A percentile compares a stretch with the other conserved stretches of the same genome.
Conservation (phyloP, 495 filamentous ascomycete genomes). For the Tuber brumale region DNA sequence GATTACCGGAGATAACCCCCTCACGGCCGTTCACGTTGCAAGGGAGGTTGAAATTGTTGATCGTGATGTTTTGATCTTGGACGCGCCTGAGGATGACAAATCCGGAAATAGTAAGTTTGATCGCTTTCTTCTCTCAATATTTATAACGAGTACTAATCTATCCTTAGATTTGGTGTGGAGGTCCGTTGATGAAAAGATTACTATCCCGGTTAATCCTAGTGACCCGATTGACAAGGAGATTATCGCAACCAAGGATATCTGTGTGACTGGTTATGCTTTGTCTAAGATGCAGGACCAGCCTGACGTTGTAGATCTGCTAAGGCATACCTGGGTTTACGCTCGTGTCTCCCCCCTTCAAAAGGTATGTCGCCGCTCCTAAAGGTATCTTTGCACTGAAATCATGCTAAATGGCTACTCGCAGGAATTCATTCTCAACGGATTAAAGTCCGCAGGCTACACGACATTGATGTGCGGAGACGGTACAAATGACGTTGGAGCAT, state of each 20-base stretch:
- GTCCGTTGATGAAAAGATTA: conserved; percentile 84
- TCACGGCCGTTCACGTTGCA: conserved; percentile 94
- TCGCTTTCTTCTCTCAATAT: not conserved
- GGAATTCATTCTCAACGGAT: conserved; percentile 79
- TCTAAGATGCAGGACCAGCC: conserved; percentile 77
- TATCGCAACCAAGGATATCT: conserved; percentile 80
- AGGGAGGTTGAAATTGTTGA: conserved; percentile 96
- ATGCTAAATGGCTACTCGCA: conserved; percentile 41
- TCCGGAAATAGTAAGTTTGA: conserved; percentile 53
- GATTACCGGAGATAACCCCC: conserved; percentile 98
- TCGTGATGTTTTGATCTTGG: conserved; percentile 86
- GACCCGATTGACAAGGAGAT: conserved; percentile 76
- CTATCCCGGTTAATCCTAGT: conserved; percentile 78
- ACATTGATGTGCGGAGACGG: conserved; percentile 99
- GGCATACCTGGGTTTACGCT: conserved; percentile 95
- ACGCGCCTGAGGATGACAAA: conserved; percentile 84
- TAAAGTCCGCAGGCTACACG: conserved; percentile 94
- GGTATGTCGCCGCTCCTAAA: conserved; percentile 43
- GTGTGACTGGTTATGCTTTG: conserved; percentile 90
- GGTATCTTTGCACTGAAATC: conserved; percentile 2
- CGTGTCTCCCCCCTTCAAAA: conserved; percentile 98
- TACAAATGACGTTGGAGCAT: conserved; percentile 94
- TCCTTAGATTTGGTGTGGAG: conserved; percentile 71
- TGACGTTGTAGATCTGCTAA: conserved; percentile 65
- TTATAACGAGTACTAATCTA: conserved; percentile 6